phyloP scores from a whole-genome alignment of 2,329 filamentous ascomycete species.

The Diaporthe nobilis region DNA sequence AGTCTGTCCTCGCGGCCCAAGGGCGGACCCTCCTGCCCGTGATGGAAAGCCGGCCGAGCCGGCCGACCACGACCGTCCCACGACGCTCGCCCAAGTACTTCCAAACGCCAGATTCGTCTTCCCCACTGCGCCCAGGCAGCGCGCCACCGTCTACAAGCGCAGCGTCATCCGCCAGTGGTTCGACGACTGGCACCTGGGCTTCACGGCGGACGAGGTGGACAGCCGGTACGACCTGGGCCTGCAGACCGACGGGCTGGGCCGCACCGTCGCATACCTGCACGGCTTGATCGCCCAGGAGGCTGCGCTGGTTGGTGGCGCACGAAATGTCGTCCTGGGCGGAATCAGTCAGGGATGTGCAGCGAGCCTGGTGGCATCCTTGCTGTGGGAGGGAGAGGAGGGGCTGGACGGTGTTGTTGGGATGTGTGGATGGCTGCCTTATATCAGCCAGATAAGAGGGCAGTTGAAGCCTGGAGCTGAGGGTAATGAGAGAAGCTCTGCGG shows the following conservation, averaged over 20 bases:
- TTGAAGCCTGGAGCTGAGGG: slow-evolving; percentile 27
- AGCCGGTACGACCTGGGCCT: slow-evolving; percentile 48
- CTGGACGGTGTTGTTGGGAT: slow-evolving; percentile 59
- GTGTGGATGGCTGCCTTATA: slow-evolving; percentile 62
- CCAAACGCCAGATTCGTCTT: slow-evolving; percentile 65
- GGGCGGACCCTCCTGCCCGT: no score
- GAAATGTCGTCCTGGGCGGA: slow-evolving; percentile 62
- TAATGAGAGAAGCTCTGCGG: slow-evolving; percentile 30
- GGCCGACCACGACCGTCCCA: background rate
- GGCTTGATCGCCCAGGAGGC: slow-evolving; percentile 55
- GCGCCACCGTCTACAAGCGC: slow-evolving; percentile 57
- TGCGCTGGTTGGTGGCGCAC: slow-evolving; percentile 51
- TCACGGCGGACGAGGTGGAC: slow-evolving; percentile 37
- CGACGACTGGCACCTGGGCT: slow-evolving; percentile 55
- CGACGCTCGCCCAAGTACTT: slow-evolving; percentile 52
- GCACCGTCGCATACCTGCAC: slow-evolving; percentile 58
- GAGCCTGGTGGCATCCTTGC: slow-evolving; percentile 57
- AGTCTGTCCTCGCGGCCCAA: no score
- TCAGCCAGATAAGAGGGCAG: slow-evolving; percentile 46
- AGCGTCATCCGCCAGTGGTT: slow-evolving; percentile 62
- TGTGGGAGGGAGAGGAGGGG: slow-evolving; percentile 56
- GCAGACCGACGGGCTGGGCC: slow-evolving; percentile 56
- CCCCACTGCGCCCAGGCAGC: slow-evolving; percentile 60
- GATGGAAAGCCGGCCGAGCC: background rate
- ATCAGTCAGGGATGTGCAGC: slow-evolving; percentile 69